Evolutionary conservation across 306 rosid species (phyloP).

Genomic region (Herpetospermum pedunculosum): DNA sequence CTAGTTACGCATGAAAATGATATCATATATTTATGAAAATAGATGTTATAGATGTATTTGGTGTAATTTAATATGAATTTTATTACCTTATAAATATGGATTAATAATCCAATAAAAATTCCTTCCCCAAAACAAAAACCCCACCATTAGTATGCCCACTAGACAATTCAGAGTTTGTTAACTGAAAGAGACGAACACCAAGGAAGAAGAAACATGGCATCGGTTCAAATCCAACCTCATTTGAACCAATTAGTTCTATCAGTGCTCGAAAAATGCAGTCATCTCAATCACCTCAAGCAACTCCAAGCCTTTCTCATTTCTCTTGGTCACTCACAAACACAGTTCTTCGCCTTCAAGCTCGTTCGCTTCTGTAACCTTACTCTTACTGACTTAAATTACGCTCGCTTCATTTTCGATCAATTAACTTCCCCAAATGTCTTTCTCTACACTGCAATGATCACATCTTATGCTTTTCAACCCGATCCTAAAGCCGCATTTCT

Average conservation of each 20-base stretch:
- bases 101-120: no score
- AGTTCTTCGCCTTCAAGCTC: slow-evolving; percentile 64
- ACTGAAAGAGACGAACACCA: not conserved
- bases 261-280: slow-evolving; percentile 32
- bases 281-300: slow-evolving; percentile 52
- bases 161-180: not conserved
- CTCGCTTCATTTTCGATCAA: slow-evolving; percentile 45
- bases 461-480: slow-evolving; percentile 43
- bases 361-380: slow-evolving; percentile 43
- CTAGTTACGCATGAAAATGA: no score
- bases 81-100: no score
- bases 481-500: slow-evolving; percentile 21
- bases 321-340: slow-evolving; percentile 53
- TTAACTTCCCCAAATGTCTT: slow-evolving; percentile 39
- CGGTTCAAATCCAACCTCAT: slow-evolving; percentile 2
- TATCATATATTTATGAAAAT: no score
- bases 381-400: slow-evolving; percentile 42
- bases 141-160: no score
- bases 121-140: no score
- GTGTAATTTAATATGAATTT: no score
- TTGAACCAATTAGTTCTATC: slow-evolving; percentile 25
- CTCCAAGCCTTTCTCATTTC: slow-evolving; percentile 42
- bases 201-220: not conserved
- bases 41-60: no score
- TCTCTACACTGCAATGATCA: slow-evolving; percentile 60